Conservation (phyloP, 1,139 yeast genomes). For the Suhomyces bokatorum region DNA sequence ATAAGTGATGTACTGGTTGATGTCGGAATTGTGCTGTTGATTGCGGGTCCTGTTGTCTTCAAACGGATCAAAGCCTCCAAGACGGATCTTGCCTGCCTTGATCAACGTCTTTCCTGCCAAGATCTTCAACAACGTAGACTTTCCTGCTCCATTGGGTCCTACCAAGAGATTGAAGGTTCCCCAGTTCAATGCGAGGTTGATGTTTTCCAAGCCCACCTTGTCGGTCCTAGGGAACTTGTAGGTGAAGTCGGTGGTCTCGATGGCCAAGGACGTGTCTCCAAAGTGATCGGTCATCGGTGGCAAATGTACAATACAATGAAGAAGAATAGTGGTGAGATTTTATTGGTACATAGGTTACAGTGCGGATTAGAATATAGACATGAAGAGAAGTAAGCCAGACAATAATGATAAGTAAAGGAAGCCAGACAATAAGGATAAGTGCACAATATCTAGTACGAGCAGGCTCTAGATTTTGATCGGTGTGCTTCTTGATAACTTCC, state of each 20-base stretch:
- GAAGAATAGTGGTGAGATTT: background rate
- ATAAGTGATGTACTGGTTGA: slow-evolving; percentile 60
- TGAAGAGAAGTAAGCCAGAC: too few species aligned
- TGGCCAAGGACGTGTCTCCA: slow-evolving; percentile 40
- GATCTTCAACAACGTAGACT: slow-evolving; percentile 79
- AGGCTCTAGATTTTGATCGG: too few species aligned
- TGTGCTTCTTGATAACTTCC: too few species aligned
- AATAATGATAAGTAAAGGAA: too few species aligned
- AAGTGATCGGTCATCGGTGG: slow-evolving; percentile 8
- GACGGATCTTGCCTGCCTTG: slow-evolving; percentile 61
- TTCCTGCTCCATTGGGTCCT: slow-evolving; percentile 98
- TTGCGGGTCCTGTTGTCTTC: slow-evolving; percentile 53
- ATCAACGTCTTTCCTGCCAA: slow-evolving; percentile 91
- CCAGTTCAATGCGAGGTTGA: slow-evolving; percentile 62
- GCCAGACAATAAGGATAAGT: too few species aligned
- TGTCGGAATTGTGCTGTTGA: slow-evolving; percentile 43
- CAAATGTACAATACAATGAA: too few species aligned
- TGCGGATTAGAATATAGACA: too few species aligned
- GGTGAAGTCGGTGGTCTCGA: slow-evolving; percentile 64
- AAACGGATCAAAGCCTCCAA: slow-evolving; percentile 89
- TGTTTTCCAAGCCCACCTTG: slow-evolving; percentile 68
- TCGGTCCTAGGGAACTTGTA: slow-evolving; percentile 66
- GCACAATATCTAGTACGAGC: too few species aligned
- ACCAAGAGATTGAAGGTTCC: slow-evolving; percentile 74
- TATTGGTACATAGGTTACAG: background rate